phyloP scores from a whole-genome alignment of 352 stramenopile genomes.

The Phytopythium vexans region DNA sequence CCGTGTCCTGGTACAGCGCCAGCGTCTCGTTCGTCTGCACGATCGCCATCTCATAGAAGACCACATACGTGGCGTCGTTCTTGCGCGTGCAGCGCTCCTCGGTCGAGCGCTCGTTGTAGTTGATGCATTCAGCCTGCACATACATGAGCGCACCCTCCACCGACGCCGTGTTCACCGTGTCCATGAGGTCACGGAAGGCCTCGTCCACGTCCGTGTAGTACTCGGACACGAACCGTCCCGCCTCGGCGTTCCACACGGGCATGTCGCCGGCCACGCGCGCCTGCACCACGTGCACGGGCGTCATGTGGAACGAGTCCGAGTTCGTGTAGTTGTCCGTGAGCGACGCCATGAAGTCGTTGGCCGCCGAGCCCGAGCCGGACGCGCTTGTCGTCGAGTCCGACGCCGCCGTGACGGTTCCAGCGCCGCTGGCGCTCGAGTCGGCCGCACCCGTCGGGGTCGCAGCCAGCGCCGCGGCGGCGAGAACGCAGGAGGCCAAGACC shows the following conservation, averaged over 20 bases:
- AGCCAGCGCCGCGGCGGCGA: constrained; percentile 10
- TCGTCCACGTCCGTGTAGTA: constrained; percentile 47
- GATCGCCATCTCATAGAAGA: constrained; percentile 77
- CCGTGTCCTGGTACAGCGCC: constrained; percentile 52
- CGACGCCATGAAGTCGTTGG: constrained; percentile 38
- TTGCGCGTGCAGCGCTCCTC: constrained; percentile 48
- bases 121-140: constrained; percentile 83
- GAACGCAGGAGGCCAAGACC: constrained; percentile 24
- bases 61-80: constrained; percentile 53
- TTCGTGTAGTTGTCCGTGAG: constrained; percentile 14
- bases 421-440: constrained; percentile 21
- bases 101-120: constrained; percentile 54
- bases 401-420: constrained; percentile 20
- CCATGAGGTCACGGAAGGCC: constrained; percentile 55
- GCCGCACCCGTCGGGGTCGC: background rate
- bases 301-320: constrained; percentile 62
- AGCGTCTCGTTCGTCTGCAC: constrained; percentile 59
- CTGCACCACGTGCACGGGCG: constrained; percentile 64
- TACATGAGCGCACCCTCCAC: constrained; percentile 86
- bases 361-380: constrained; percentile 18
- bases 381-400: constrained; percentile 5
- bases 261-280: constrained; percentile 67
- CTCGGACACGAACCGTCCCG: constrained; percentile 61
- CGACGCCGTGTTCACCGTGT: constrained; percentile 77
- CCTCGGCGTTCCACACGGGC: constrained; percentile 47